Evolutionary conservation across 257 asterid species (phyloP).

Genomic region (Gardenia jasminoides): DNA sequence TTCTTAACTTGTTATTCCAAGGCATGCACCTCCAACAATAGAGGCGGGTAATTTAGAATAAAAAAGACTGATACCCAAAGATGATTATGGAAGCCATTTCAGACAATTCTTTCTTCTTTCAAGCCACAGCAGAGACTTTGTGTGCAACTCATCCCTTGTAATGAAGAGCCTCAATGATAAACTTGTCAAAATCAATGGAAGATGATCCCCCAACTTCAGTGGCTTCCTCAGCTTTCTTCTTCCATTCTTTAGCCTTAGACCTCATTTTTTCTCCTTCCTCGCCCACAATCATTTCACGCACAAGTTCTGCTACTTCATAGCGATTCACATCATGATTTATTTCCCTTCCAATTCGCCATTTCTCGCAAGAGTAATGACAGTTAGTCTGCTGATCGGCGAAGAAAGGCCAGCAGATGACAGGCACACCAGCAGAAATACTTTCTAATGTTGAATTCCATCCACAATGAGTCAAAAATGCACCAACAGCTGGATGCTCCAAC

Average conservation of each 20-base stretch:
- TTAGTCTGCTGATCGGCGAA: constrained; percentile 57
- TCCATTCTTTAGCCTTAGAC: constrained; percentile 50
- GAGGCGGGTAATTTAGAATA: too few species aligned
- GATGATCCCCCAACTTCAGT: constrained; percentile 42
- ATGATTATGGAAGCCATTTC: too few species aligned
- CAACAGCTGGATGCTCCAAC: constrained; percentile 37
- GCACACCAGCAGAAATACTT: constrained; percentile 38
- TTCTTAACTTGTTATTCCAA: too few species aligned
- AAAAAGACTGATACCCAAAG: too few species aligned
- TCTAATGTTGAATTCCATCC: constrained; percentile 57
- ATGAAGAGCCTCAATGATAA: constrained; percentile 30
- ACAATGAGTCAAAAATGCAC: constrained; percentile 45
- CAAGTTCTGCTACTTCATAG: constrained; percentile 35
- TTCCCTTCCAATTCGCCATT: constrained; percentile 56
- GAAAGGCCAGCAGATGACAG: constrained; percentile 57
- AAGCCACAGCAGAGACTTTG: background rate
- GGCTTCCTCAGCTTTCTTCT: constrained; percentile 41
- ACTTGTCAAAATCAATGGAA: constrained; percentile 30
- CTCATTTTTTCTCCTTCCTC: constrained; percentile 45
- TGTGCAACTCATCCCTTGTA: background rate
- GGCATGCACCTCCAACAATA: too few species aligned
- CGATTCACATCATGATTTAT: constrained; percentile 42
- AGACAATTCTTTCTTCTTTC: too few species aligned
- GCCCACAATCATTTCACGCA: constrained; percentile 41
- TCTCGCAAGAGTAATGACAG: constrained; percentile 36